Conservation (phyloP, 805 yeast species). For the Suhomyces prunicola region DNA sequence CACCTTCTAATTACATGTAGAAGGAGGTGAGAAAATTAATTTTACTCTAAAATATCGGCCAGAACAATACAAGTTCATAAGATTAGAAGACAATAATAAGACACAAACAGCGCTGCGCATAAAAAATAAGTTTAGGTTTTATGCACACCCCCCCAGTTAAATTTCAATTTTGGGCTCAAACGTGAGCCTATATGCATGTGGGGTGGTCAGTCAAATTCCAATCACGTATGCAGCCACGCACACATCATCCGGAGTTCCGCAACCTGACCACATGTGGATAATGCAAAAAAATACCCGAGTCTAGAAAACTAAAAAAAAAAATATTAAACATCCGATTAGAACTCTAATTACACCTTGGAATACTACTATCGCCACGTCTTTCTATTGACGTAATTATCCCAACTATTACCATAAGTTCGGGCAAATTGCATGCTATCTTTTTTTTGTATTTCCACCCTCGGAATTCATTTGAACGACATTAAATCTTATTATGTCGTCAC, state of each 20-base stretch:
- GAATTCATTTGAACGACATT: too few species aligned
- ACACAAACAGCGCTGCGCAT: background rate
- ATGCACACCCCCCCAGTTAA: background rate
- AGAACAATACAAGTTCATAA: background rate
- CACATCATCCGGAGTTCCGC: background rate
- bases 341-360: too few species aligned
- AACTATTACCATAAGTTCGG: too few species aligned
- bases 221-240: background rate
- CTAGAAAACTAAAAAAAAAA: background rate
- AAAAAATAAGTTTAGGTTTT: background rate
- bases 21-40: background rate
- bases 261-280: background rate
- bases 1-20: background rate
- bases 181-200: background rate
- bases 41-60: background rate
- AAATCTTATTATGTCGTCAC: too few species aligned
- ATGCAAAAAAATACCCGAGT: background rate
- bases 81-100: background rate
- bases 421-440: too few species aligned
- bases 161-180: background rate
- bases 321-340: background rate
- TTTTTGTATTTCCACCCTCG: too few species aligned
- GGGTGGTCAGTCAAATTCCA: background rate
- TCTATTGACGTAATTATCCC: background rate
- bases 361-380: background rate